Evolutionary conservation across 257 asterid species (phyloP).

Genomic region (Salvia hispanica): DNA sequence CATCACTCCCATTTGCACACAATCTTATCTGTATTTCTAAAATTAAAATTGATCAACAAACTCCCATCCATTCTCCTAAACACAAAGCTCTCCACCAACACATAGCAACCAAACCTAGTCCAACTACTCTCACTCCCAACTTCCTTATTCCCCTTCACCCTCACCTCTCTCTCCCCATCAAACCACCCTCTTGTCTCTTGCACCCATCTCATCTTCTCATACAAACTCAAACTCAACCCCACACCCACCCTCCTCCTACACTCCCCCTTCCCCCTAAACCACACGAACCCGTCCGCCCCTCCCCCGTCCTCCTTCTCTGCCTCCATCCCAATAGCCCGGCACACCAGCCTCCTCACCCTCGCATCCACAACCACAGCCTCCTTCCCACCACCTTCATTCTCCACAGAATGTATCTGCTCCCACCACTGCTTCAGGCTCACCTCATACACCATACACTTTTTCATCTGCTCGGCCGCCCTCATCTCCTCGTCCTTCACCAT

Average conservation of each 20-base stretch:
- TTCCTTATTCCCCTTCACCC: conserved; percentile 54
- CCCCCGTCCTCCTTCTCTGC: conserved; percentile 57
- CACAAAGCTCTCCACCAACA: conserved; percentile 79
- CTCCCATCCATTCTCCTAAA: conserved; percentile 71
- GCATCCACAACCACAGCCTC: conserved; percentile 46
- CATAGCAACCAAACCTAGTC: conserved; percentile 71
- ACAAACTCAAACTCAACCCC: conserved; percentile 50
- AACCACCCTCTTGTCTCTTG: conserved; percentile 76
- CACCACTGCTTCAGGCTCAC: conserved; percentile 76
- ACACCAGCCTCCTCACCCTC: conserved; percentile 51
- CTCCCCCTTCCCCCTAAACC: conserved; percentile 53
- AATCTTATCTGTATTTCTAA: conserved; percentile 46
- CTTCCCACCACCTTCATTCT: conserved; percentile 37
- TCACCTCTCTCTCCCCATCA: conserved; percentile 59
- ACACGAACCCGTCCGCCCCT: conserved; percentile 42
- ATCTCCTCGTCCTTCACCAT: conserved; percentile 51
- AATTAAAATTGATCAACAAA: conserved; percentile 60
- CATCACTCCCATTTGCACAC: conserved; percentile 65
- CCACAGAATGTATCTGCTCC: conserved; percentile 59
- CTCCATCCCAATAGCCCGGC: conserved; percentile 58
- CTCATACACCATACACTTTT: conserved; percentile 54
- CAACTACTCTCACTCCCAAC: conserved; percentile 45
- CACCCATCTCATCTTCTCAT: conserved; percentile 67
- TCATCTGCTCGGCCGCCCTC: conserved; percentile 50
- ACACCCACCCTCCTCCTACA: conserved; percentile 42